Evolutionary conservation across 179 eudicot genomes (phyloP), one percentile per base, ranked within the genome.

Genomic region (Amaranthus tricolor): DNA sequence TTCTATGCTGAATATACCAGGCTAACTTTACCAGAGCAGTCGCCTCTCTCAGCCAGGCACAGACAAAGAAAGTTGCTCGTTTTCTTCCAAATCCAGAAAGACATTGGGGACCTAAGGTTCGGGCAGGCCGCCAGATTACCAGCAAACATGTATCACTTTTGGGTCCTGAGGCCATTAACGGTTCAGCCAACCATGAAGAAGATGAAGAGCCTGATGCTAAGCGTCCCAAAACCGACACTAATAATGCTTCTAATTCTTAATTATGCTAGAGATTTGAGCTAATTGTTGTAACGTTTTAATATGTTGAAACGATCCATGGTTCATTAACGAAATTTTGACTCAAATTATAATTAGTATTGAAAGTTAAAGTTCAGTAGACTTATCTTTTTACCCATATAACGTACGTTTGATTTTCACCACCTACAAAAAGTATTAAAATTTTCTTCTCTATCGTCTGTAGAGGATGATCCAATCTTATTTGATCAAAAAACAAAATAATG

Each of bases 91-190:
- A 96, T 76, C 98, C 98, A 1, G 96, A 96, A 78, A 87, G 85
- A 75, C 87, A 96, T 76, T 96, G 99, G 98, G 98, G 99, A 49
- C 99, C 99, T 0, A 96, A 96, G 83, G 90, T 96, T 15, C 83
- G 96, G 78, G 99, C 97, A 6, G 99, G 99, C 52, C 97, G 98
- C 68, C 80, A 73, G 77, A 80, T 93, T 49, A 93, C 97, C 21
- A 89, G 90, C 85, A 96, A 96, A 78, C 98, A 96, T 53, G 78
- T 87, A 0, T 93, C 99, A 5, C 89, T 93, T 66, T 64, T 96
- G 77, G 99, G 98, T 19, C 76, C 87, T 0, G 83, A 87, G n/a
- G 97, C 97, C 66, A 74, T 96, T 2, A 89, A 96, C 45, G 90
- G 85, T n/a, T 76, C 81, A 17, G 68, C 72, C 56, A 75, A 77